These are phyloP conservation scores for Eimeria sp. DNA, from an alignment of 169 alveolate genomes.

Conservation along the genomic window DNA sequence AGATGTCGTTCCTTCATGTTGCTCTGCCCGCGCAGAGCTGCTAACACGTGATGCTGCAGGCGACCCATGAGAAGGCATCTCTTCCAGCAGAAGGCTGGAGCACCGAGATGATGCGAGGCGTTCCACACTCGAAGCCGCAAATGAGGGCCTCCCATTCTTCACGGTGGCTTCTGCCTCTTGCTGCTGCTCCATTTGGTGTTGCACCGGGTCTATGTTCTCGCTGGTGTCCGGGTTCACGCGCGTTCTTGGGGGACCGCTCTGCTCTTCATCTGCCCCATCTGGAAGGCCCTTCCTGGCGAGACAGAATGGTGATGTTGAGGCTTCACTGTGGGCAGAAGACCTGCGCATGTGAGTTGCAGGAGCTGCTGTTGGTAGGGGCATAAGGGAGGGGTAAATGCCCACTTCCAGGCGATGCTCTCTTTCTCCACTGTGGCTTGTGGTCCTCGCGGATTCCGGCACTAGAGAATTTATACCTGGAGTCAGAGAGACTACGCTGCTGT, in stretches of 20 bases:
- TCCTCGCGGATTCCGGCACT: neutral
- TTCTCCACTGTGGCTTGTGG: neutral
- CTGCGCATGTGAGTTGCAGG: constrained; percentile 8
- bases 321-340: constrained; percentile 32
- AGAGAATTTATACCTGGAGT: neutral
- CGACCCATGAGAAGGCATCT: neutral
- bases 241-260: neutral
- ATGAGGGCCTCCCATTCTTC: neutral
- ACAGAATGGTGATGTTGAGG: constrained; percentile 38
- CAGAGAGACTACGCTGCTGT: constrained; percentile 13
- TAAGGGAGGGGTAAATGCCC: constrained; percentile 45
- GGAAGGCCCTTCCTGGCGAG: neutral
- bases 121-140: constrained; percentile 19
- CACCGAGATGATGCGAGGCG: neutral
- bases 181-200: constrained; percentile 29
- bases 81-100: constrained; percentile 38
- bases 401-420: neutral
- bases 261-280: neutral
- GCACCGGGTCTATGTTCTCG: constrained; percentile 28
- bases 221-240: neutral
- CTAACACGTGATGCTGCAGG: neutral
- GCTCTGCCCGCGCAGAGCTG: neutral
- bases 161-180: neutral
- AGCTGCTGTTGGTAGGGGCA: constrained; percentile 3
- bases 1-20: neutral